A percentile compares a stretch with the other conserved stretches of the same genome.
Evolutionary conservation across 2,329 filamentous ascomycete genomes (phyloP).

Genomic region (Dothiorella sarmentorum): DNA sequence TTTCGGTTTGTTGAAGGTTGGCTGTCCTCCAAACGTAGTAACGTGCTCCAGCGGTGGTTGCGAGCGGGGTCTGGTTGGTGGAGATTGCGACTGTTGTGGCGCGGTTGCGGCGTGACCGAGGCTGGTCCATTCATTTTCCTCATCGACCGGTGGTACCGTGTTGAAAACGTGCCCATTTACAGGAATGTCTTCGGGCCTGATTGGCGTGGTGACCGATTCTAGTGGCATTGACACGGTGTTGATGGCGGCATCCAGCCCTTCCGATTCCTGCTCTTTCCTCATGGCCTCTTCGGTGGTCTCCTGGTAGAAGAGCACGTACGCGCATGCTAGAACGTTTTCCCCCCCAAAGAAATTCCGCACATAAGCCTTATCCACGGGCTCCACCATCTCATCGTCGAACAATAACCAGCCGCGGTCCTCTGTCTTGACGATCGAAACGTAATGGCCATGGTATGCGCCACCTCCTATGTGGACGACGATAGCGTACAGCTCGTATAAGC

Average conservation of each 20-base stretch:
- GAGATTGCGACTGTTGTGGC: conserved; percentile 33
- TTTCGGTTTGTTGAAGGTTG: conserved; percentile 5
- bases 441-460: conserved; percentile 95
- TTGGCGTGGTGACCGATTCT: conserved; percentile 38
- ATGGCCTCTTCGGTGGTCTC: conserved; percentile 72
- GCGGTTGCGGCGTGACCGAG: conserved; percentile 67
- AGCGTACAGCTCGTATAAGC: conserved; percentile 92
- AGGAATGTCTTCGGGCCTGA: conserved; percentile 24
- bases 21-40: conserved; percentile 22
- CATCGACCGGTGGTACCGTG: conserved; percentile 40
- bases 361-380: conserved; percentile 94
- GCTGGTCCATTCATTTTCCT: conserved; percentile 51
- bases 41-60: conserved; percentile 33
- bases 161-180: conserved; percentile 33
- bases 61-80: conserved; percentile 22
- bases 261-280: conserved; percentile 76
- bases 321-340: conserved; percentile 77
- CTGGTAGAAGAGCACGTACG: conserved; percentile 97
- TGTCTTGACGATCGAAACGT: conserved; percentile 96
- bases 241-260: conserved; percentile 57
- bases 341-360: conserved; percentile 97
- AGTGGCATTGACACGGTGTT: conserved; percentile 56
- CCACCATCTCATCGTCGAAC: conserved; percentile 98
- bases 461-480: conserved; percentile 97
- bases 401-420: conserved; percentile 92